Conservation (phyloP, 176 grass and related monocot genomes). For the Bromus sterilis region DNA sequence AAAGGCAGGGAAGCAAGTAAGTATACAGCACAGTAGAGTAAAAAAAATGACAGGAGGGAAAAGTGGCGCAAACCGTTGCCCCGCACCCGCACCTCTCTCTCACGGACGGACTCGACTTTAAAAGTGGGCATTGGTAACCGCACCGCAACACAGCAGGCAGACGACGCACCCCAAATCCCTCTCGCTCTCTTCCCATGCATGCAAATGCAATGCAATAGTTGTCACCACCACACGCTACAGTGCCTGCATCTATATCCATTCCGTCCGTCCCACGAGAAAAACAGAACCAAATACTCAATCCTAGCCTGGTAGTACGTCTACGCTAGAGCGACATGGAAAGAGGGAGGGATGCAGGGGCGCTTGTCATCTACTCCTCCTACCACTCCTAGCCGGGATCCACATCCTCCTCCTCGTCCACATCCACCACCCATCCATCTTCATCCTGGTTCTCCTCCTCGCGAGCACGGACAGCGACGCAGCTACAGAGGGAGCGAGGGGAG, state of each 20-base stretch:
- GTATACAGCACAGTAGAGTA: neutral
- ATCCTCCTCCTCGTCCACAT: neutral
- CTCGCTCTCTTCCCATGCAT: neutral
- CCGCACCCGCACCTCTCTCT: neutral
- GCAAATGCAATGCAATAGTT: too few relatives aligned
- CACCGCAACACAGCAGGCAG: too few relatives aligned
- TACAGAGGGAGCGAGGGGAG: neutral
- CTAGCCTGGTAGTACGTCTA: neutral
- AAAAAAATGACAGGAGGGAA: neutral
- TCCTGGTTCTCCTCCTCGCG: neutral
- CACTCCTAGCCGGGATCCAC: neutral
- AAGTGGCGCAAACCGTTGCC: neutral
- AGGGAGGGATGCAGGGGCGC: neutral
- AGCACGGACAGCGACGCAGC: conserved; percentile 13
- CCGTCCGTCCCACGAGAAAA: neutral
- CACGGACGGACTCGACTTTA: neutral
- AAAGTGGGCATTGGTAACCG: conserved; percentile 22
- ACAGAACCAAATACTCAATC: too few relatives aligned
- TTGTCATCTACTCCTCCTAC: conserved; percentile 15
- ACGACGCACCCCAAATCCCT: neutral
- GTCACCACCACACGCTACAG: conserved; percentile 20
- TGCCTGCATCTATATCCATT: conserved; percentile 23
- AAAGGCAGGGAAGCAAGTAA: neutral
- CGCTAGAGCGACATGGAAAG: conserved; percentile 1
- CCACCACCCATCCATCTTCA: neutral